phyloP scores from a whole-genome alignment of 805 yeast genomes.

The Candida koratica region DNA sequence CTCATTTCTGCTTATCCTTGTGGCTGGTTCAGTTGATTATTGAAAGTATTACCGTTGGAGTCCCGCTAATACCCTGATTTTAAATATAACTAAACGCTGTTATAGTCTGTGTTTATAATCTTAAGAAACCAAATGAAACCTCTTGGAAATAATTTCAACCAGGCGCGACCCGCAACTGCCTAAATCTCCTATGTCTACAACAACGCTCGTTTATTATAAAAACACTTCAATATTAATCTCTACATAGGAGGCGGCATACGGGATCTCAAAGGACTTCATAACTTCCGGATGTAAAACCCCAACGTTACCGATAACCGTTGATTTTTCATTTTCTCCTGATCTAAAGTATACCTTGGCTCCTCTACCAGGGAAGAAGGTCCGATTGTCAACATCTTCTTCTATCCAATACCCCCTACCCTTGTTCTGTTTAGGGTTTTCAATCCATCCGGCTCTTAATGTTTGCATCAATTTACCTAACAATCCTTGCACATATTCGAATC shows the following conservation, averaged over 20 bases:
- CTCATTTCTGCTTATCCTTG: conserved; percentile 34
- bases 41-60: too few relatives aligned
- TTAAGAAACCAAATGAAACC: too few relatives aligned
- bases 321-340: conserved; percentile 53
- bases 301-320: conserved; percentile 66
- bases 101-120: too few relatives aligned
- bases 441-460: conserved; percentile 87
- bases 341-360: conserved; percentile 86
- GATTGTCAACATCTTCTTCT: conserved; percentile 60
- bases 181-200: too few relatives aligned
- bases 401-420: conserved; percentile 81
- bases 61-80: too few relatives aligned
- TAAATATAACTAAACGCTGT: too few relatives aligned
- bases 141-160: too few relatives aligned
- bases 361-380: conserved; percentile 93
- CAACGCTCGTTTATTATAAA: too few relatives aligned
- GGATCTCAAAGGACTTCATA: conserved; percentile 78
- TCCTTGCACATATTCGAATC: conserved; percentile 94
- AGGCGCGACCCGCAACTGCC: too few relatives aligned
- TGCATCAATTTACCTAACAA: conserved; percentile 92
- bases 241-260: conserved; percentile 87
- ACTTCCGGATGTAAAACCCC: conserved; percentile 98
- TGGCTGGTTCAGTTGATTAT: too few relatives aligned
- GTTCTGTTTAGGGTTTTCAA: conserved; percentile 49
- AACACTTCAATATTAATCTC: conserved; percentile 89